These are phyloP conservation scores for Neonectria punicea DNA, from an alignment of 2,329 filamentous ascomycete species.

Conservation along the genomic window DNA sequence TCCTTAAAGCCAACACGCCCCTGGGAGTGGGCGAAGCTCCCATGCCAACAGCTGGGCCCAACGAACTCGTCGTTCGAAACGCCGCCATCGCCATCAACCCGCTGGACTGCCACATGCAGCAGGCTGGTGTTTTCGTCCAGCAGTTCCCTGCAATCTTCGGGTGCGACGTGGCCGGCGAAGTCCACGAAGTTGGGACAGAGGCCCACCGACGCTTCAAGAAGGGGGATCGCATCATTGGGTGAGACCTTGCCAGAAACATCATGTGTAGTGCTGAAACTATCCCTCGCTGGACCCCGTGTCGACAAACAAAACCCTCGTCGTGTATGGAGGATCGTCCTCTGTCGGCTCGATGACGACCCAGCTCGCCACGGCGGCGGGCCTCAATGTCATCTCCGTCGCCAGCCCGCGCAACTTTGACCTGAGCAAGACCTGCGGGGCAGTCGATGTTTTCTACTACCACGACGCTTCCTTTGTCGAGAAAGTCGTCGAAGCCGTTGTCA, in stretches of 20 bases:
- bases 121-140: constrained; percentile 48
- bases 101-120: constrained; percentile 44
- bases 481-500: constrained; percentile 42
- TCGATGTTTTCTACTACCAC: neutral
- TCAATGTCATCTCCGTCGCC: constrained; percentile 54
- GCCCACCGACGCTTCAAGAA: constrained; percentile 36
- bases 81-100: constrained; percentile 44
- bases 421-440: neutral
- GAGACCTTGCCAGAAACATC: neutral
- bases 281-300: constrained; percentile 29
- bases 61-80: constrained; percentile 38
- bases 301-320: constrained; percentile 36
- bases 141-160: constrained; percentile 45
- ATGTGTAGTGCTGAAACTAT: neutral
- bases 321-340: constrained; percentile 55
- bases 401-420: constrained; percentile 48
- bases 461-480: neutral
- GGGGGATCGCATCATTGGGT: constrained; percentile 42
- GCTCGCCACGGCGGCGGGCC: constrained; percentile 48
- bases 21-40: constrained; percentile 40
- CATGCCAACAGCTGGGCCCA: constrained; percentile 31
- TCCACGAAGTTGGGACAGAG: constrained; percentile 40
- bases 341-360: neutral
- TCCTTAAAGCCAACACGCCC: constrained; percentile 1
- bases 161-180: constrained; percentile 46